Conservation (phyloP, 805 yeast genomes). For the Lipomyces kockii region DNA sequence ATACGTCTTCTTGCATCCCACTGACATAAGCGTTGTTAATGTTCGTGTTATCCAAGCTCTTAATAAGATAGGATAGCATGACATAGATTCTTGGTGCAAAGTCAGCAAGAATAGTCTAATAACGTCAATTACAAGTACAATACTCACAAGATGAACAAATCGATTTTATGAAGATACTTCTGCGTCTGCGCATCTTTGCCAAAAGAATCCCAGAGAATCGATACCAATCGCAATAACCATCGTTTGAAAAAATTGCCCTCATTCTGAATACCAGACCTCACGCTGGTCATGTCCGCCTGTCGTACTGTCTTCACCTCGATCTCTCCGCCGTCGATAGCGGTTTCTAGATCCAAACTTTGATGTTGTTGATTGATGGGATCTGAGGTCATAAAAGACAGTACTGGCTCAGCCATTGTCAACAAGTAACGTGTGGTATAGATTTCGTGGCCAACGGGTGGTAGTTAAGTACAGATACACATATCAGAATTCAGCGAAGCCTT, state of each 20-base stretch:
- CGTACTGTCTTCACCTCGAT: not conserved
- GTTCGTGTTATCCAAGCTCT: slow-evolving; percentile 63
- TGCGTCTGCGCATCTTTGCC: slow-evolving; percentile 40
- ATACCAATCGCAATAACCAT: not conserved
- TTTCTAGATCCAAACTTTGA: not conserved
- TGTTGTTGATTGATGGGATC: not conserved
- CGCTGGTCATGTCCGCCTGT: not conserved
- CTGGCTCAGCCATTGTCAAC: not conserved
- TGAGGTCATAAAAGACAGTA: too few relatives aligned
- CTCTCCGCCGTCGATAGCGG: not conserved
- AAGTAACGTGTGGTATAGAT: not conserved
- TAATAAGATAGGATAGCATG: slow-evolving; percentile 48
- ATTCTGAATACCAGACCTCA: not conserved
- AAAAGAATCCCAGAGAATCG: slow-evolving; percentile 18
- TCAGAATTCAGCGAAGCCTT: not conserved
- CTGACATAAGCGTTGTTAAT: slow-evolving; percentile 65
- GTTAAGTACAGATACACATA: slow-evolving; percentile 1
- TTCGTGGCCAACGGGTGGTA: not conserved
- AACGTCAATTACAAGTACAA: slow-evolving; percentile 39
- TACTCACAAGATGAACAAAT: slow-evolving; percentile 42
- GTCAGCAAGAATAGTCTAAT: slow-evolving; percentile 11
- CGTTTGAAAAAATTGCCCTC: not conserved
- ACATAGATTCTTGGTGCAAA: not conserved
- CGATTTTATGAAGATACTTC: slow-evolving; percentile 45
- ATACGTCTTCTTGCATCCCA: slow-evolving; percentile 59